Evolutionary conservation across 2,329 filamentous ascomycete species (phyloP).

Genomic region (Talaromyces sp.): DNA sequence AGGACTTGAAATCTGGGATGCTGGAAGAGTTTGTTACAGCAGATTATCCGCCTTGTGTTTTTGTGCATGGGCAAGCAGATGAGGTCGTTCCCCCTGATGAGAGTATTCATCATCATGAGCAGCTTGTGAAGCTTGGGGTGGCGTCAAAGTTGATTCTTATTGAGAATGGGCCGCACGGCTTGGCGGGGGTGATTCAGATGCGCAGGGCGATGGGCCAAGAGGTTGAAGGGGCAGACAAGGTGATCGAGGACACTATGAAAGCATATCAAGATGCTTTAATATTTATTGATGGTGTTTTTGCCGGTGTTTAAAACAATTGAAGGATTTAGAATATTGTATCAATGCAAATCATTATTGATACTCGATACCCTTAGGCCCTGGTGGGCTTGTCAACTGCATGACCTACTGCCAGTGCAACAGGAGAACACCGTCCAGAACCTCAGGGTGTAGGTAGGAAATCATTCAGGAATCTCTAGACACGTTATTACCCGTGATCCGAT

Average conservation of each 20-base stretch:
- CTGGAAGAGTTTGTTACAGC: slow-evolving; percentile 18
- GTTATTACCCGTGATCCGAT: neutral
- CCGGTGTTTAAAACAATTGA: neutral
- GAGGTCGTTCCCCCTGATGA: slow-evolving; percentile 25
- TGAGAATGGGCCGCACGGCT: slow-evolving; percentile 18
- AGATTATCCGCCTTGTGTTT: slow-evolving; percentile 21
- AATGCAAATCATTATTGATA: no score
- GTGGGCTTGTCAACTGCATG: no score
- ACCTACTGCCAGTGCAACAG: no score
- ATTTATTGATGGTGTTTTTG: slow-evolving; percentile 21
- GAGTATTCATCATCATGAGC: slow-evolving; percentile 20
- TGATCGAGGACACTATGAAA: slow-evolving; percentile 11
- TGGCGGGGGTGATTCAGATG: slow-evolving; percentile 4
- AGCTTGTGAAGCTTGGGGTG: slow-evolving; percentile 16
- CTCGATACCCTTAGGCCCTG: no score
- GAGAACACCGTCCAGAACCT: no score
- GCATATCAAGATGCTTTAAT: slow-evolving; percentile 20
- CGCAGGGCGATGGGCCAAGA: neutral
- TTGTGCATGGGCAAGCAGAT: slow-evolving; percentile 25
- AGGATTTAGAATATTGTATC: no score
- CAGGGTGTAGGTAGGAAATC: neutral
- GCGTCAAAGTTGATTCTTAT: slow-evolving; percentile 19
- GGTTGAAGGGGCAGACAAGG: neutral
- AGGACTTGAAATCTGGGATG: slow-evolving; percentile 16
- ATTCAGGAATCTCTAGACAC: neutral